phyloP scores from a whole-genome alignment of 208 protist genomes.

The Leishmania arabica region DNA sequence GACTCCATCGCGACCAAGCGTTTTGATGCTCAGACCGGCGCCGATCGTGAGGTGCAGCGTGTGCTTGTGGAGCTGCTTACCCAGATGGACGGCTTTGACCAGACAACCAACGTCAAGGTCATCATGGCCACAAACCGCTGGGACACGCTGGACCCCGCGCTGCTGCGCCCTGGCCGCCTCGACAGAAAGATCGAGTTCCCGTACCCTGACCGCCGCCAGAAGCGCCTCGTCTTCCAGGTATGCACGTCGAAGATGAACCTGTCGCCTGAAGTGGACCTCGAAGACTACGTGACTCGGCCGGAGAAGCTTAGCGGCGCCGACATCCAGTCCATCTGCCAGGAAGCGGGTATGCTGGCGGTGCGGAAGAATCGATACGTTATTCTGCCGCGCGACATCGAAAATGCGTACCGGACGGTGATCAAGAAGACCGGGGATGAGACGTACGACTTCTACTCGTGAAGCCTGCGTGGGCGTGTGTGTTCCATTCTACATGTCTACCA shows the following conservation, averaged over 20 bases:
- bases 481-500: neutral
- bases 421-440: constrained; percentile 83
- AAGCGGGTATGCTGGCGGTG: constrained; percentile 99
- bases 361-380: constrained; percentile 99
- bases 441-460: constrained; percentile 90
- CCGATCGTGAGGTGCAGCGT: constrained; percentile 99
- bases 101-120: constrained; percentile 98
- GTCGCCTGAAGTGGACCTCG: constrained; percentile 97
- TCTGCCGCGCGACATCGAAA: constrained; percentile 99
- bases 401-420: constrained; percentile 94
- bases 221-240: constrained; percentile 99
- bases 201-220: constrained; percentile 98
- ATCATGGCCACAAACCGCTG: constrained; percentile 99
- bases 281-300: constrained; percentile 96
- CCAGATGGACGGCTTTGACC: constrained; percentile 99
- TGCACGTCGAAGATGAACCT: constrained; percentile 99
- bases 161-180: constrained; percentile 97
- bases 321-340: constrained; percentile 99
- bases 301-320: constrained; percentile 99
- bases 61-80: constrained; percentile 99
- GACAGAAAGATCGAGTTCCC: constrained; percentile 99
- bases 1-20: constrained; percentile 99
- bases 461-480: neutral
- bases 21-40: constrained; percentile 99
- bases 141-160: constrained; percentile 99